These are phyloP conservation scores for Wickerhamomyces mucosus DNA, from an alignment of 805 yeast genomes.

Conservation along the genomic window DNA sequence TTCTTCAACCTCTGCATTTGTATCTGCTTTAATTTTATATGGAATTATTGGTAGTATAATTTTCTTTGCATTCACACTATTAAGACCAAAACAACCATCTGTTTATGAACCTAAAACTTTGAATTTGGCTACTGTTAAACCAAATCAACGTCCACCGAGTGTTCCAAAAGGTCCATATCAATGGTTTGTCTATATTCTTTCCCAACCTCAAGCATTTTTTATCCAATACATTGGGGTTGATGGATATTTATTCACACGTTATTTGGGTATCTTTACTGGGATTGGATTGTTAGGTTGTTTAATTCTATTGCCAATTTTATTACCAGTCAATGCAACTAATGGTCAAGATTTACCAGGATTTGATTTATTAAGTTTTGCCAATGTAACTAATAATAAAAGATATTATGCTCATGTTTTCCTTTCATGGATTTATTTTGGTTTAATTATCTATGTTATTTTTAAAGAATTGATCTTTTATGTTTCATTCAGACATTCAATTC, in stretches of 20 bases:
- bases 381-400: slow-evolving; percentile 53
- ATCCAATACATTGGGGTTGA: slow-evolving; percentile 67
- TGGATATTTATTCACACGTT: slow-evolving; percentile 69
- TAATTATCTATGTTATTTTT: slow-evolving; percentile 57
- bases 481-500: slow-evolving; percentile 63
- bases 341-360: slow-evolving; percentile 49
- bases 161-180: slow-evolving; percentile 39
- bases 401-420: slow-evolving; percentile 66
- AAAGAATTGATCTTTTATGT: slow-evolving; percentile 66
- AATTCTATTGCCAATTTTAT: slow-evolving; percentile 40
- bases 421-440: slow-evolving; percentile 66
- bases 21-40: slow-evolving; percentile 63
- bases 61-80: slow-evolving; percentile 51
- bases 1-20: slow-evolving; percentile 70
- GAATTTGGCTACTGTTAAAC: slow-evolving; percentile 42
- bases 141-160: slow-evolving; percentile 22
- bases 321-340: slow-evolving; percentile 69
- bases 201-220: slow-evolving; percentile 49
- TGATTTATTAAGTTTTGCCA: slow-evolving; percentile 54
- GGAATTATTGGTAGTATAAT: slow-evolving; percentile 44
- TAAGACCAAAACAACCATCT: slow-evolving; percentile 57
- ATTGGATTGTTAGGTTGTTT: slow-evolving; percentile 11
- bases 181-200: slow-evolving; percentile 46
- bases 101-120: slow-evolving; percentile 78
- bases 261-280: slow-evolving; percentile 41